These are phyloP conservation scores for Mimosa bimucronata DNA, from an alignment of 306 rosid species.

Conservation along the genomic window DNA sequence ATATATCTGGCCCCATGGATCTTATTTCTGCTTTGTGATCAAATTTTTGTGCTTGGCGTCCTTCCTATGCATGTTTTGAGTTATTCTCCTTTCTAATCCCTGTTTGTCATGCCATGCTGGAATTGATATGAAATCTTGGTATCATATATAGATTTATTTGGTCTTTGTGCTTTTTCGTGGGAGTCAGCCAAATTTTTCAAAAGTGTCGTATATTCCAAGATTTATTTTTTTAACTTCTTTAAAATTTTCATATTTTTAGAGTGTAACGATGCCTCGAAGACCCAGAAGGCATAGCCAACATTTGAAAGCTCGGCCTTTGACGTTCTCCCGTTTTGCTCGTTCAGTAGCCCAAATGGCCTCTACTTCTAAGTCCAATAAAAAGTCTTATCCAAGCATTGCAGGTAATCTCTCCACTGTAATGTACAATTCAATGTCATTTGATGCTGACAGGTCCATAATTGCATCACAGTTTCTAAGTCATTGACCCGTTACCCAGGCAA, in stretches of 20 bases:
- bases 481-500: slow-evolving; percentile 45
- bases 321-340: slow-evolving; percentile 72
- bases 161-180: too few relatives aligned
- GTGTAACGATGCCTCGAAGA: slow-evolving; percentile 54
- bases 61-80: too few relatives aligned
- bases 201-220: too few relatives aligned
- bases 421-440: slow-evolving; percentile 28
- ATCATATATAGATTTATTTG: too few relatives aligned
- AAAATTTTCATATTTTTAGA: not conserved
- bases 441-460: slow-evolving; percentile 7
- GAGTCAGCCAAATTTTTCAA: not conserved
- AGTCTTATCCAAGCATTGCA: slow-evolving; percentile 28
- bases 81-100: too few relatives aligned
- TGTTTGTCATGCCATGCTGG: too few relatives aligned
- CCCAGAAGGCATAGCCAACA: slow-evolving; percentile 42
- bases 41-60: too few relatives aligned
- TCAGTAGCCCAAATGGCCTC: slow-evolving; percentile 49
- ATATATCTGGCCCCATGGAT: too few relatives aligned
- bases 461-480: not conserved
- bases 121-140: too few relatives aligned
- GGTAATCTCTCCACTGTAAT: slow-evolving; percentile 37
- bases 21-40: too few relatives aligned
- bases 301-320: slow-evolving; percentile 51
- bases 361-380: slow-evolving; percentile 24
- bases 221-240: not conserved